Conservation (phyloP, 1,284 basidiomycete species). For the Ganoderma resinaceum region DNA sequence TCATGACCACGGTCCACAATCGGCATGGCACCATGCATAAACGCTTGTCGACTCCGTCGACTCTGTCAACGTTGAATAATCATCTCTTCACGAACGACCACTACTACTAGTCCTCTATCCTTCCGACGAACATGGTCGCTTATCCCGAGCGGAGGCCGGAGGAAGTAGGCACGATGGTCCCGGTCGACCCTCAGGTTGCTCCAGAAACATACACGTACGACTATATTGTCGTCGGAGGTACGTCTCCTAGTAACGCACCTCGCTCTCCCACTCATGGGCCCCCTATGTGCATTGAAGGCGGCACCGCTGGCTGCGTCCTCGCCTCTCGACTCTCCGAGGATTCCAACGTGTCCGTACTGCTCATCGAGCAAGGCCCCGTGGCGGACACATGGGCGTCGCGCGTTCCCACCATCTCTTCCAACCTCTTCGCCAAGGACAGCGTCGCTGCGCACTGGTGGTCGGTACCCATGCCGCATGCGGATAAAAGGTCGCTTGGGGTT, state of each 20-base stretch:
- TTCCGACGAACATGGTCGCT: neutral
- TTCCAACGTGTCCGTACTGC: constrained; percentile 36
- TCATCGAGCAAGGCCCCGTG: constrained; percentile 44
- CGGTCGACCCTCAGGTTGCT: neutral
- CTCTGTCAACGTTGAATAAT: too few relatives aligned
- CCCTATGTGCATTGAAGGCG: constrained; percentile 32
- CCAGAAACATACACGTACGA: constrained; percentile 27
- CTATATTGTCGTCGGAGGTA: constrained; percentile 34
- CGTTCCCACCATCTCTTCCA: constrained; percentile 44
- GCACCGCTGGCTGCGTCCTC: constrained; percentile 46
- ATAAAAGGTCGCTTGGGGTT: constrained; percentile 38
- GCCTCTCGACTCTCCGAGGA: constrained; percentile 43
- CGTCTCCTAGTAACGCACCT: neutral
- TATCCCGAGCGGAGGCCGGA: constrained; percentile 5
- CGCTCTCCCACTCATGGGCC: neutral
- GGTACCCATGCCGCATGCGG: constrained; percentile 31
- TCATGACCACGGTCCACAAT: too few relatives aligned
- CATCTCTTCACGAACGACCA: neutral
- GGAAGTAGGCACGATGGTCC: constrained; percentile 16
- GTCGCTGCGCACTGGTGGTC: constrained; percentile 36
- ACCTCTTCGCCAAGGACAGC: constrained; percentile 29
- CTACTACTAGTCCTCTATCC: neutral
- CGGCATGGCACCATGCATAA: too few relatives aligned
- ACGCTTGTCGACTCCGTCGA: too few relatives aligned
- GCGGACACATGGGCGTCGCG: constrained; percentile 43